phyloP scores from a whole-genome alignment of 345 rosid species.

The Syzygium oleosum region DNA sequence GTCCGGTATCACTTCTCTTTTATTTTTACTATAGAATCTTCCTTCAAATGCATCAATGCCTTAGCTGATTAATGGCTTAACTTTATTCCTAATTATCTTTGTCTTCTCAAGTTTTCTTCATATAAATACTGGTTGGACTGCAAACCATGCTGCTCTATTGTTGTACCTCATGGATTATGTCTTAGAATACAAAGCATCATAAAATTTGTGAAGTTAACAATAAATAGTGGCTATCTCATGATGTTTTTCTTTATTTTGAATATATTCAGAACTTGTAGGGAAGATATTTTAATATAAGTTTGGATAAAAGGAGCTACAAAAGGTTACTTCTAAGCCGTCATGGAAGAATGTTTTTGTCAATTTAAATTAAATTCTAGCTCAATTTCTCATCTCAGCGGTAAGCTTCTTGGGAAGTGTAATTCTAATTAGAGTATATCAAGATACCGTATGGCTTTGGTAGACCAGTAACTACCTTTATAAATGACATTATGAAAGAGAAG shows the following conservation, averaged over 20 bases:
- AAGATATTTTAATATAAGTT: background rate
- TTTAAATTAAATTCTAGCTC: background rate
- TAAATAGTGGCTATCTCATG: background rate
- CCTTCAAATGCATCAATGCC: slow-evolving; percentile 4
- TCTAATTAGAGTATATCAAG: background rate
- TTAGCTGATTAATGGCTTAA: background rate
- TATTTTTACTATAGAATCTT: background rate
- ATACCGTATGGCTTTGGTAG: background rate
- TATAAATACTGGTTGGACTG: background rate
- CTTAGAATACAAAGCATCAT: background rate
- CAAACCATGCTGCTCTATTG: background rate
- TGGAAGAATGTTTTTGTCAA: background rate
- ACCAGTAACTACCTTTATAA: background rate
- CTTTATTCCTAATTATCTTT: background rate
- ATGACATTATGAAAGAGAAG: background rate
- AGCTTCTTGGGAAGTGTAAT: background rate
- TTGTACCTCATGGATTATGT: background rate
- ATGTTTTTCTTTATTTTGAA: background rate
- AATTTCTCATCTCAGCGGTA: background rate
- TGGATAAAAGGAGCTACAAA: background rate
- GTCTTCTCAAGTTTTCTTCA: background rate
- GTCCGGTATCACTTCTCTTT: slow-evolving; percentile 48
- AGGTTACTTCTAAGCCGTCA: background rate
- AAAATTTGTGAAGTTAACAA: background rate
- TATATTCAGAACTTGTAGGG: background rate